phyloP scores from a whole-genome alignment of 768 basidiomycete species.

The Leucosporidium scottii region DNA sequence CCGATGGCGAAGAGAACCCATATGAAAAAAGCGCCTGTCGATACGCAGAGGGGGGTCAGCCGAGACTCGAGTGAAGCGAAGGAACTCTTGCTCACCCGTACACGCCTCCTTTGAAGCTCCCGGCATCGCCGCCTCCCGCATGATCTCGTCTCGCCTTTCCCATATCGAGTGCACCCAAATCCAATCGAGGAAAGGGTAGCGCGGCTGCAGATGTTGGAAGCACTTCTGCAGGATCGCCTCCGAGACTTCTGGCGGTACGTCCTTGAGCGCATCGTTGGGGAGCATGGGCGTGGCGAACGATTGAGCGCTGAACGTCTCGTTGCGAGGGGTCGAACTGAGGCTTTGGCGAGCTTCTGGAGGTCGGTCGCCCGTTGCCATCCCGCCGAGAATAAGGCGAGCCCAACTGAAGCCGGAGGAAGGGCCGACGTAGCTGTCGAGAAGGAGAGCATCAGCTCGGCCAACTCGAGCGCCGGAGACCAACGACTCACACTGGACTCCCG shows the following conservation, averaged over 20 bases:
- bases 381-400: constrained; percentile 13
- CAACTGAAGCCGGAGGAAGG: constrained; percentile 18
- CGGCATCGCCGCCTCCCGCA: neutral
- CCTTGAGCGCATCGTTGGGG: constrained; percentile 5
- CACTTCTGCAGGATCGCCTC: neutral
- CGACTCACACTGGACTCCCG: constrained; percentile 16
- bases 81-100: neutral
- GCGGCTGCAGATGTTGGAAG: constrained; percentile 12
- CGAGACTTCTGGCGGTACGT: constrained; percentile 14
- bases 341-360: neutral
- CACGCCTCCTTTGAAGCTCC: constrained; percentile 1
- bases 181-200: constrained; percentile 20
- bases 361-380: constrained; percentile 3
- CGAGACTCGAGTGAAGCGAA: neutral
- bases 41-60: neutral
- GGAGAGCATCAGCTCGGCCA: neutral
- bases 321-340: neutral
- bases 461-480: neutral
- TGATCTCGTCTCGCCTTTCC: constrained; percentile 10
- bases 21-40: constrained; percentile 21
- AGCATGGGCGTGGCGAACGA: neutral
- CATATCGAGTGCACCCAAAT: constrained; percentile 14
- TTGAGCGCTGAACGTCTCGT: neutral
- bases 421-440: constrained; percentile 11
- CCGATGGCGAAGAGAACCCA: constrained; percentile 27